Evolutionary conservation across 2,329 filamentous ascomycete genomes (phyloP).

Genomic region (Pseudocercospora fuligena): DNA sequence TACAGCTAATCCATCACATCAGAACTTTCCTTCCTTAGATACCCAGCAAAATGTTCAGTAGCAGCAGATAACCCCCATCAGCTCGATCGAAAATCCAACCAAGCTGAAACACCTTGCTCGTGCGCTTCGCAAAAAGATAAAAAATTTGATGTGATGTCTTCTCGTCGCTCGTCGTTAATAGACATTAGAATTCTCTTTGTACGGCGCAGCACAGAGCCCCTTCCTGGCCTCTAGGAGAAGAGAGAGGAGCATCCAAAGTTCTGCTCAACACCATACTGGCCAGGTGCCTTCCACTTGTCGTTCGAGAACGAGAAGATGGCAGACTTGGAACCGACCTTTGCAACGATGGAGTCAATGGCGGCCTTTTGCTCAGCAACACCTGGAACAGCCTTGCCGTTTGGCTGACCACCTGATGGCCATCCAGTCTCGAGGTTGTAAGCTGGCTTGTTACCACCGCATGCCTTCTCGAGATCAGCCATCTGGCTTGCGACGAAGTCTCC

Average conservation of each 20-base stretch:
- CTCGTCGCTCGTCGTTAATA: background rate
- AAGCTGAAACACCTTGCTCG: background rate
- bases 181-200: background rate
- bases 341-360: conserved; percentile 74
- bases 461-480: conserved; percentile 69
- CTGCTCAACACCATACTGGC: conserved; percentile 75
- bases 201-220: background rate
- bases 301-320: conserved; percentile 83
- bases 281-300: conserved; percentile 80
- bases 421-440: conserved; percentile 88
- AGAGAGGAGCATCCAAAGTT: conserved; percentile 69
- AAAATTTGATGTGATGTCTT: background rate
- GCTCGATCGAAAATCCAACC: too few species aligned
- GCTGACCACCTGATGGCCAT: conserved; percentile 74
- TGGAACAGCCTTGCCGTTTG: conserved; percentile 76
- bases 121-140: background rate
- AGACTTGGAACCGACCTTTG: conserved; percentile 67
- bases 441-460: conserved; percentile 70
- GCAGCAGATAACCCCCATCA: background rate
- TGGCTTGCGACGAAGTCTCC: conserved; percentile 77
- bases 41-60: background rate
- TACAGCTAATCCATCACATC: background rate
- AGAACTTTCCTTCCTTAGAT: background rate
- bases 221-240: conserved; percentile 39
- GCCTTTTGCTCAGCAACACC: conserved; percentile 67